These are phyloP conservation scores for Leavenworthia alabamica DNA, from an alignment of 345 rosid genomes.

Conservation along the genomic window DNA sequence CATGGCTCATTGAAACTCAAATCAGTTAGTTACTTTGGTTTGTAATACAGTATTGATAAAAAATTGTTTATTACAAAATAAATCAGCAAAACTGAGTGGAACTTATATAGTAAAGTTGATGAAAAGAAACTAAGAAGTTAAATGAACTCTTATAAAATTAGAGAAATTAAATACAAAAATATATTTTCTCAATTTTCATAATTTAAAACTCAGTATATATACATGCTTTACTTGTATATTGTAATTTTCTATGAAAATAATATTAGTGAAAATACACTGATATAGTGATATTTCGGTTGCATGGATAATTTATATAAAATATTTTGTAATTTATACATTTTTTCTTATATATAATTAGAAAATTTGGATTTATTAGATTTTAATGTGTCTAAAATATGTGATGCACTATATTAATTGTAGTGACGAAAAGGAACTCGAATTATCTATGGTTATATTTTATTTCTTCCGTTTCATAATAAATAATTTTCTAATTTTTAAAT, in stretches of 20 bases:
- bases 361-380: background rate
- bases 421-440: background rate
- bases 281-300: no score
- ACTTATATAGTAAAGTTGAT: background rate
- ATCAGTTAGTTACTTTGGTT: constrained; percentile 8
- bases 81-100: background rate
- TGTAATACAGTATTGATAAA: background rate
- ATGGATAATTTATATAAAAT: background rate
- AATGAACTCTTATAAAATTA: background rate
- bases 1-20: constrained; percentile 13
- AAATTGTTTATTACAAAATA: background rate
- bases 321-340: background rate
- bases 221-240: background rate
- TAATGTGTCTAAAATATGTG: background rate
- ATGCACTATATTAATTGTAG: background rate
- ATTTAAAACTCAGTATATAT: background rate
- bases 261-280: background rate
- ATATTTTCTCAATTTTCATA: background rate
- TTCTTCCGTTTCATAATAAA: no score
- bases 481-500: no score
- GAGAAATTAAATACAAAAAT: background rate
- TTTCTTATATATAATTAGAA: background rate
- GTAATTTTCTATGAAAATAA: background rate
- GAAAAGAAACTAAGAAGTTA: background rate
- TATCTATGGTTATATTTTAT: no score